Evolutionary conservation across 169 alveolate species (phyloP), one percentile per base, ranked within the genome.

Genomic region (Theileria orientalis): DNA sequence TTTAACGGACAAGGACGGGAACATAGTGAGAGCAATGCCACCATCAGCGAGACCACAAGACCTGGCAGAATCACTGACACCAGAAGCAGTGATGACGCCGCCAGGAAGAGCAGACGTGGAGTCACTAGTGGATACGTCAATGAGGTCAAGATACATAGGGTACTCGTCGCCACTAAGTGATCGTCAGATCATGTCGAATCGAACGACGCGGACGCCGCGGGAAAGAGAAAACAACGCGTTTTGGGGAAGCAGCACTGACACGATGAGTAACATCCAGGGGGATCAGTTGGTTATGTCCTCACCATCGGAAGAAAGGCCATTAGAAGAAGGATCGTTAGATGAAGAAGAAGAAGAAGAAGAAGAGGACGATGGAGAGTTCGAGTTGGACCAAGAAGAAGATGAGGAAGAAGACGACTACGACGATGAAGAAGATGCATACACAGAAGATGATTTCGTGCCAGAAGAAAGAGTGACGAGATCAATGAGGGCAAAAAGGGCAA

Each of bases 31-130:
- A 7, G 44, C 78, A n/a, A 32, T 77, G 32, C 86, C 86, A 2
- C 44, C 69, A 11, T 33, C 86, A 1, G 68, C 73, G 11, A 54
- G 86, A 47, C 86, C 86, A 14, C 64, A 49, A 11, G 61, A 41
- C n/a, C 19, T 42, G 7, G 60, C 23, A 21, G 60, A 2, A 6
- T 7, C 37, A 54, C 61, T 9, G 21, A 42, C 16, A 16, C 52
- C 52, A 42, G n/a, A n/a, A n/a, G n/a, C n/a, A n/a, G 23, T 42
- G 16, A 42, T 42, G 13, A 42, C 16, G 13, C 52, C 52, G 23
- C 13, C 52, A 42, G 52, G 13, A 14, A 16, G 13, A 16, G 52
- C 13, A 42, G 52, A 42, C 52, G 23, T 16, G 23, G 52, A 14
- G 16, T 16, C 52, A 14, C 52, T 14, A 14, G 52, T 42, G 13